Conservation (phyloP, 768 basidiomycete species). For the Amanita molliuscula region DNA sequence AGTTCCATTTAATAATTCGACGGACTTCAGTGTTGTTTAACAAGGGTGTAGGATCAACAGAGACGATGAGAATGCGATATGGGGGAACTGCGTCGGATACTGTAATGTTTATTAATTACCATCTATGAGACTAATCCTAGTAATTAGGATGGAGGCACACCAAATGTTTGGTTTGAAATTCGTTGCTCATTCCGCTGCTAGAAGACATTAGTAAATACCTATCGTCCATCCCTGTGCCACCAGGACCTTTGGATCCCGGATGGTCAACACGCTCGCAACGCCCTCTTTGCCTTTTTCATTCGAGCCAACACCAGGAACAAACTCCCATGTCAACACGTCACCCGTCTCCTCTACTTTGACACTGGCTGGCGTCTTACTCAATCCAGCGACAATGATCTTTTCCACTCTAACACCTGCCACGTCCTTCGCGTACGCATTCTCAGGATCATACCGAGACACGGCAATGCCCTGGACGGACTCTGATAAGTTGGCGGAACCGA, state of each 20-base stretch:
- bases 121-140: no score
- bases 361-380: constrained; percentile 47
- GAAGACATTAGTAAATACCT: neutral
- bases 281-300: constrained; percentile 38
- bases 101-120: constrained; percentile 39
- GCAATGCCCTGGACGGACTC: constrained; percentile 43
- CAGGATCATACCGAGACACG: constrained; percentile 36
- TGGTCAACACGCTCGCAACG: constrained; percentile 46
- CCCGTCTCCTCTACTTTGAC: constrained; percentile 41
- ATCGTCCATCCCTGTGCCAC: constrained; percentile 62
- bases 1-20: constrained; percentile 37
- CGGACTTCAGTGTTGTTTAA: constrained; percentile 54
- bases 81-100: constrained; percentile 54
- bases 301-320: constrained; percentile 44
- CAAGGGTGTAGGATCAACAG: constrained; percentile 53
- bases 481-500: constrained; percentile 31
- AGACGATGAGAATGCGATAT: constrained; percentile 55
- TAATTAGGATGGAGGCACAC: no score
- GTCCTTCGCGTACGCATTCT: constrained; percentile 60
- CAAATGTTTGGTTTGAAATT: no score
- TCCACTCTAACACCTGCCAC: constrained; percentile 71
- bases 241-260: constrained; percentile 64
- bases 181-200: no score
- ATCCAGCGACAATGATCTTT: constrained; percentile 70
- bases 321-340: constrained; percentile 58